These are phyloP conservation scores for Dionaea muscipula DNA, from an alignment of 179 eudicot genomes.

Conservation along the genomic window DNA sequence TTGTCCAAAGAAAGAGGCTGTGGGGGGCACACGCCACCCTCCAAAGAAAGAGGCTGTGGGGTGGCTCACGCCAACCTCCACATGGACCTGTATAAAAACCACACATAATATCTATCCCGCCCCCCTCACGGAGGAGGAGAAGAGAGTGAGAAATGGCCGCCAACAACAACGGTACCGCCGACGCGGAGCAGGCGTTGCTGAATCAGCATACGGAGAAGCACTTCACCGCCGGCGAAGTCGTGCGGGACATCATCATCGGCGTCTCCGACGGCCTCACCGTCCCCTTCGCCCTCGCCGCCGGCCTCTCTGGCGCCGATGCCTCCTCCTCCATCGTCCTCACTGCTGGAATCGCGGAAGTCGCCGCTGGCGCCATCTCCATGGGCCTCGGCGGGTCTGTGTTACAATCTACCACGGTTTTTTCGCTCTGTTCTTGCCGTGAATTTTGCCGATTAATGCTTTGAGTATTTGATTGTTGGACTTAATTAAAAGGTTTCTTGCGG, in stretches of 20 bases:
- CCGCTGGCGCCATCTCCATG: slow-evolving; percentile 97
- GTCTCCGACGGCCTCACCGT: slow-evolving; percentile 94
- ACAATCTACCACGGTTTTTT: too few species aligned
- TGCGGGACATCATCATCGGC: slow-evolving; percentile 87
- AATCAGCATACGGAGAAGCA: slow-evolving; percentile 60
- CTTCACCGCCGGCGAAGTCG: slow-evolving; percentile 83
- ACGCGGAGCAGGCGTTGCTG: not conserved
- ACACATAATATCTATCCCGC: too few species aligned
- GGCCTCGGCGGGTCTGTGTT: slow-evolving; percentile 66
- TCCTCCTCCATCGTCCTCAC: slow-evolving; percentile 72
- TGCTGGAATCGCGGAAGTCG: slow-evolving; percentile 91
- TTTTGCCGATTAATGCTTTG: not conserved
- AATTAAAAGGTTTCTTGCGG: slow-evolving; percentile 63
- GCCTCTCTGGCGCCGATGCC: slow-evolving; percentile 82
- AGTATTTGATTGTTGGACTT: not conserved
- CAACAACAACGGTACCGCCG: too few species aligned
- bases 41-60: too few species aligned
- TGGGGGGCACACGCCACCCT: too few species aligned
- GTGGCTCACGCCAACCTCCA: too few species aligned
- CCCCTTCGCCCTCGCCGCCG: slow-evolving; percentile 93
- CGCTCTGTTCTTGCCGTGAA: not conserved
- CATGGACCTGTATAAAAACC: too few species aligned
- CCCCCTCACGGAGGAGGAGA: too few species aligned
- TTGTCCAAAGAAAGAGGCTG: too few species aligned
- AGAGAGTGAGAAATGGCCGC: too few species aligned